phyloP scores from a whole-genome alignment of 164 flowering plant genomes.

The Aristolochia contorta region DNA sequence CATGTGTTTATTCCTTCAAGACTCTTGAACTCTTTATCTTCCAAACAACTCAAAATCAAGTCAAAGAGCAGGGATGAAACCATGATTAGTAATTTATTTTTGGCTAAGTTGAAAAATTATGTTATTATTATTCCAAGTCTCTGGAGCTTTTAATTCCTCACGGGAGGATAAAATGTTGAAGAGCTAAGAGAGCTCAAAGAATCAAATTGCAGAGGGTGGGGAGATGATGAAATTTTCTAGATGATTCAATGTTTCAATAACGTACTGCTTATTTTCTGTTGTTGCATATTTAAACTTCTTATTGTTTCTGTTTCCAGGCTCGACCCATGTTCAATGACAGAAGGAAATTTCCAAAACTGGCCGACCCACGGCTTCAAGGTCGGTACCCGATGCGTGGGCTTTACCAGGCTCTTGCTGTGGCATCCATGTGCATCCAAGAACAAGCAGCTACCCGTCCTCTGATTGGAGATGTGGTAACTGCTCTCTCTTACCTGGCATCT shows the following conservation, averaged over 20 bases:
- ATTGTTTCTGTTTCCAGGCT: slow-evolving; percentile 26
- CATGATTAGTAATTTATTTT: too few species aligned
- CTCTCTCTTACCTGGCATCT: slow-evolving; percentile 36
- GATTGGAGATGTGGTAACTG: slow-evolving; percentile 52
- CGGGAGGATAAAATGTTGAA: too few species aligned
- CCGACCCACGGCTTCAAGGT: slow-evolving; percentile 38
- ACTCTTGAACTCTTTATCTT: too few species aligned
- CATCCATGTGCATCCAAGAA: slow-evolving; percentile 49
- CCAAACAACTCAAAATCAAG: too few species aligned
- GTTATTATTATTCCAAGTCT: neutral
- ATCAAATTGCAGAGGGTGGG: too few species aligned
- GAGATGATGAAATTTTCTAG: too few species aligned
- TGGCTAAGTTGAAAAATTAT: neutral
- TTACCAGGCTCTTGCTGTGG: slow-evolving; percentile 49
- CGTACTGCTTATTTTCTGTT: neutral
- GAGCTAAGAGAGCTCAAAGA: too few species aligned
- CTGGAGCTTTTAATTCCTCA: too few species aligned
- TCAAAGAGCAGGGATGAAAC: neutral
- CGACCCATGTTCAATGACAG: slow-evolving; percentile 40
- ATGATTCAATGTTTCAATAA: too few species aligned
- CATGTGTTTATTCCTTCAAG: too few species aligned
- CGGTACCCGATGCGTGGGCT: slow-evolving; percentile 41
- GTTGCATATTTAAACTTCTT: neutral
- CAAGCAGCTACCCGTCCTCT: slow-evolving; percentile 43
- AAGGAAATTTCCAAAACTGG: slow-evolving; percentile 31